phyloP scores from a whole-genome alignment of 2,329 filamentous ascomycete species.

The Stenocarpella maydis region DNA sequence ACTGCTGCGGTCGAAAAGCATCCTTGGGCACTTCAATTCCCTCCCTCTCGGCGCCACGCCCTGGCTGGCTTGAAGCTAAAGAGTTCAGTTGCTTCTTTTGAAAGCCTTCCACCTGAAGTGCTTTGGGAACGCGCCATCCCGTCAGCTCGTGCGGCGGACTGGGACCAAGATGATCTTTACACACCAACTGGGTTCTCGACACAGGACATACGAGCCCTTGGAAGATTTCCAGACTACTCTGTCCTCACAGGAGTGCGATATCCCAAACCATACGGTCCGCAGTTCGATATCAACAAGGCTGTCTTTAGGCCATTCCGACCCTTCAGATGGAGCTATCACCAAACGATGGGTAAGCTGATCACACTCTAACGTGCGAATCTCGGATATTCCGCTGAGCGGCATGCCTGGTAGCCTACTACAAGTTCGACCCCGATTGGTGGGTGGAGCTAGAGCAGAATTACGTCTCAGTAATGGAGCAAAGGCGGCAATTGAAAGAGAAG shows the following conservation, averaged over 20 bases:
- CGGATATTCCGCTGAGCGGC: not conserved
- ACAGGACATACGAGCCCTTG: conserved; percentile 73
- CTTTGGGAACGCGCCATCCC: conserved; percentile 41
- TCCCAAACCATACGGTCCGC: conserved; percentile 64
- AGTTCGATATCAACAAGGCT: conserved; percentile 75
- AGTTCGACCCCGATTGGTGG: conserved; percentile 86
- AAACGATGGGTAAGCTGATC: conserved; percentile 83
- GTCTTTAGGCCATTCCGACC: conserved; percentile 79
- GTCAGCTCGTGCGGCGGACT: conserved; percentile 34
- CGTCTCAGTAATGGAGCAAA: conserved; percentile 70
- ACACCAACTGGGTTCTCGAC: conserved; percentile 71
- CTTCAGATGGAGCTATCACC: conserved; percentile 85
- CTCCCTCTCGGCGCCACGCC: conserved; percentile 31
- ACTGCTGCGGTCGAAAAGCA: conserved; percentile 7
- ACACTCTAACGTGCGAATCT: too few species aligned
- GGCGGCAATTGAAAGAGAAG: conserved; percentile 68
- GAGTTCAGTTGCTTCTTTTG: conserved; percentile 8
- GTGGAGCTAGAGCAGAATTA: conserved; percentile 86
- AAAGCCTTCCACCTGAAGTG: conserved; percentile 14
- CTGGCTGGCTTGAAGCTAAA: conserved; percentile 30
- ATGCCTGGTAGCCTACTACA: conserved; percentile 69
- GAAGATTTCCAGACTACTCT: conserved; percentile 83
- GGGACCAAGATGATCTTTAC: conserved; percentile 36
- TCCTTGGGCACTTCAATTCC: conserved; percentile 32
- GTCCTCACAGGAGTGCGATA: conserved; percentile 76